A percentile compares a stretch with the other conserved stretches of the same genome.
These are phyloP conservation scores for Kentomonas sorsogonicus DNA, from an alignment of 208 protist species.

Conservation along the genomic window DNA sequence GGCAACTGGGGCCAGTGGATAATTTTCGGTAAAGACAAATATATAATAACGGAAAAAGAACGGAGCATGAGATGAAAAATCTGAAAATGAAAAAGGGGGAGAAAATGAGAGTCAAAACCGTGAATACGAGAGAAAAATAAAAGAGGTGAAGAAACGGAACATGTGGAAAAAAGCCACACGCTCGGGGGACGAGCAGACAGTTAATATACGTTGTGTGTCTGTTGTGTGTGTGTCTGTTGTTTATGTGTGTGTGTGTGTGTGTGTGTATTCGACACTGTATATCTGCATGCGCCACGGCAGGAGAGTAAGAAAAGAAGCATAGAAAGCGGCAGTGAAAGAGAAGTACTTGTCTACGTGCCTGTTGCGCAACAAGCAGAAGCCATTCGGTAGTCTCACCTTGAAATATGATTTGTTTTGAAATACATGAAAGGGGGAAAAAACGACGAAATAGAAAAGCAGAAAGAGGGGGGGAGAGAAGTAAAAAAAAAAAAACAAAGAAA, in stretches of 20 bases:
- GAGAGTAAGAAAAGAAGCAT: too few relatives aligned
- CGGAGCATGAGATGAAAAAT: background rate
- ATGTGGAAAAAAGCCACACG: background rate
- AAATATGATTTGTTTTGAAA: too few relatives aligned
- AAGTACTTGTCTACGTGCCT: too few relatives aligned
- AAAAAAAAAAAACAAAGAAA: background rate
- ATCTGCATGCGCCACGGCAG: too few relatives aligned
- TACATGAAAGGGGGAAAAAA: background rate
- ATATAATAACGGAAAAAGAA: background rate
- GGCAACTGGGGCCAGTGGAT: background rate
- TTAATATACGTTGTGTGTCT: too few relatives aligned
- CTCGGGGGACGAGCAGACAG: too few relatives aligned
- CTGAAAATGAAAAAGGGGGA: background rate
- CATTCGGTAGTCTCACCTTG: too few relatives aligned
- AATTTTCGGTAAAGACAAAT: background rate
- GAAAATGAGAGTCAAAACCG: background rate
- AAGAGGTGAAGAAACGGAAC: conserved; percentile 1
- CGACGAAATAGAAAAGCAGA: conserved; percentile 15
- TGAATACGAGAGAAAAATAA: background rate
- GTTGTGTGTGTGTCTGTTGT: too few relatives aligned
- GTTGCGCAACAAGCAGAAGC: too few relatives aligned
- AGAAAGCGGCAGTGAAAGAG: too few relatives aligned
- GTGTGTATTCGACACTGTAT: too few relatives aligned
- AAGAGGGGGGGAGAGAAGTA: background rate
- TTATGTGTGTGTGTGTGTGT: too few relatives aligned